Base-by-base conservation (phyloP, 495 filamentous ascomycete genomes). In the Haplographium delicatum region DNA sequence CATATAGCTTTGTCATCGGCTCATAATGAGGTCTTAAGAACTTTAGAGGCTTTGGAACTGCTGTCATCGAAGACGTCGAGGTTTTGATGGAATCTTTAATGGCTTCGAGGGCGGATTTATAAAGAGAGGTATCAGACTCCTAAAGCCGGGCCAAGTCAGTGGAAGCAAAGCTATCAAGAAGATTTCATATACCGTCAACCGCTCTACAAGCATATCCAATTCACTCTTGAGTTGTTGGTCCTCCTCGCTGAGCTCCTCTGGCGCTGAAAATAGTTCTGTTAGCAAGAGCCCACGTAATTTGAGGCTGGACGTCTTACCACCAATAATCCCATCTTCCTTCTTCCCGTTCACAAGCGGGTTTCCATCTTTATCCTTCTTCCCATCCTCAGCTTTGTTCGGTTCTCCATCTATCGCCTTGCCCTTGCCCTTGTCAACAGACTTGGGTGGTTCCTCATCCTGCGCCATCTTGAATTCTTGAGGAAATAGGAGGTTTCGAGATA, bases 1-100 rank as follows among this genome's bases (percentile, higher is more conserved):
- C 91, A 73, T 96, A 95, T 11, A 87, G 73, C 61, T 82, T 83
- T 19, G 84, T 84, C 63, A 99, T 74, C 27, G 84, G 80, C 70
- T 88, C 84, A 65, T 95, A 97, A 65, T 99, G 90, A 45, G 93
- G 93, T 67, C 94, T 80, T 47, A 99, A 80, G 68, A 99, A 97
- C 67, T 99, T 99, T 48, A 99, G 80, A 31, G 93, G 93, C 71
- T 97, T 97, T 1, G 93, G 93, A 47, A 99, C 91, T 33, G 93
- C 93, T 16, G 93, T 99, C 93, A 99, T 97, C 9, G 93, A 99
- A 31, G 88, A 95, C 34, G 93, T 99, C 33, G 93, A 95, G 33
- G 94, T 99, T 72, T 95, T 96, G 72, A 99, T 99, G 61, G 86
- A 93, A 60, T 80, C 86, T 73, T 95, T 96, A 78, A 99, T 96